Conservation (phyloP, 192 early-diverging fungal species). For the Chytriomyces sp. region DNA sequence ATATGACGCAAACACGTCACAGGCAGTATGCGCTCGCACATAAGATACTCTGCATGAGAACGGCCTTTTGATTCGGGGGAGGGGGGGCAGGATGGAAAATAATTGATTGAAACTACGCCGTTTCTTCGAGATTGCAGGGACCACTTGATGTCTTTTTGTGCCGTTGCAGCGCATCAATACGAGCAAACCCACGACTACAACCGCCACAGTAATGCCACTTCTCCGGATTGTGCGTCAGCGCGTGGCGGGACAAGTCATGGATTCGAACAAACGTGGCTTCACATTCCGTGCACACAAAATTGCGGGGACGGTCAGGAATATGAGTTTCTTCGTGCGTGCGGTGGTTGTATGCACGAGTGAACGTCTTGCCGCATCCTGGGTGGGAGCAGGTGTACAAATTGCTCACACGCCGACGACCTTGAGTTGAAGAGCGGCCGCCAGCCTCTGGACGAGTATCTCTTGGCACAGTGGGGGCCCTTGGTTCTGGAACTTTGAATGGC, state of each 20-base stretch:
- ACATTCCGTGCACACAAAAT: conserved; percentile 62
- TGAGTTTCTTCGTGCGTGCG: conserved; percentile 69
- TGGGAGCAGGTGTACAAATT: conserved; percentile 54
- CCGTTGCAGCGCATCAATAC: conserved; percentile 36
- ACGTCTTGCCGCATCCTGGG: conserved; percentile 65
- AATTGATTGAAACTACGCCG: background rate
- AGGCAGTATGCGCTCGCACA: too few relatives aligned
- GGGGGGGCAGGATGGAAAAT: background rate
- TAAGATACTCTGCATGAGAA: too few relatives aligned
- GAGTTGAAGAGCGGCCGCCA: background rate
- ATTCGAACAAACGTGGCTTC: conserved; percentile 72
- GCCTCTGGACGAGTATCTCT: background rate
- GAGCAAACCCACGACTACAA: conserved; percentile 35
- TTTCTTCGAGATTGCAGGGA: background rate
- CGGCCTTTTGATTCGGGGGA: background rate
- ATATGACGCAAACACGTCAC: too few relatives aligned
- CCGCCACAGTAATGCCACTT: conserved; percentile 31
- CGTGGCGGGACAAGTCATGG: conserved; percentile 74
- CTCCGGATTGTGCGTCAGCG: conserved; percentile 26
- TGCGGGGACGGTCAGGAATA: conserved; percentile 61
- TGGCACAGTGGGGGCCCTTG: background rate
- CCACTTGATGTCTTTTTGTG: background rate
- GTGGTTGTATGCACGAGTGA: conserved; percentile 69
- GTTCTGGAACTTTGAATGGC: background rate
- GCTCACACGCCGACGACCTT: conserved; percentile 2